Evolutionary conservation across 2,329 filamentous ascomycete genomes (phyloP).

Genomic region (Diaporthe destruens): DNA sequence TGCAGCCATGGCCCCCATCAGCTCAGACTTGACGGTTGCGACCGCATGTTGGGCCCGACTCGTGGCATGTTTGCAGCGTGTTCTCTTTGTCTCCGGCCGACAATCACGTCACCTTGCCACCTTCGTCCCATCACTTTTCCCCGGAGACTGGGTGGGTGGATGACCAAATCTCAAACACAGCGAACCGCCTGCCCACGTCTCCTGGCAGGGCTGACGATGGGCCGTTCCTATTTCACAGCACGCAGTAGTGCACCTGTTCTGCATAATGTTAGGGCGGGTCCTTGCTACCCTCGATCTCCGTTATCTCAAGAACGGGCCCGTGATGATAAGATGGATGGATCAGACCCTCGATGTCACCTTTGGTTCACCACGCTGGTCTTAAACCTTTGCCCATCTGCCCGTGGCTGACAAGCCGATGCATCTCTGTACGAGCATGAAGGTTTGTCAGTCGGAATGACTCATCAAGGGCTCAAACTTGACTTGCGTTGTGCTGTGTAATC

Average conservation of each 20-base stretch:
- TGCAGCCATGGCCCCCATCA: slow-evolving; percentile 14
- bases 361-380: background rate
- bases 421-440: background rate
- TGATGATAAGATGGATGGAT: slow-evolving; percentile 30
- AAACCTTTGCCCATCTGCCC: background rate
- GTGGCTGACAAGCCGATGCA: background rate
- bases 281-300: slow-evolving; percentile 24
- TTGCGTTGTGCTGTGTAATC: background rate
- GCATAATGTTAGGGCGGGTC: slow-evolving; percentile 27
- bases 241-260: background rate
- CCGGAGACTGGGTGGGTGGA: too few species aligned
- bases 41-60: slow-evolving; percentile 27
- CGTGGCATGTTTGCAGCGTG: slow-evolving; percentile 26
- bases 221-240: slow-evolving; percentile 7
- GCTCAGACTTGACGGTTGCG: slow-evolving; percentile 24
- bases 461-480: background rate
- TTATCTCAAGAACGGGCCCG: slow-evolving; percentile 32
- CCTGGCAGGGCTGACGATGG: slow-evolving; percentile 24
- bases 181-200: slow-evolving; percentile 12
- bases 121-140: background rate
- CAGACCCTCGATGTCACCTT: slow-evolving; percentile 7
- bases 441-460: background rate
- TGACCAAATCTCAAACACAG: background rate
- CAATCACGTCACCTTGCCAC: slow-evolving; percentile 22
- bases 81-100: slow-evolving; percentile 19